Conservation (phyloP, 1,139 yeast species). For the Meyerozyma elateridarum region DNA sequence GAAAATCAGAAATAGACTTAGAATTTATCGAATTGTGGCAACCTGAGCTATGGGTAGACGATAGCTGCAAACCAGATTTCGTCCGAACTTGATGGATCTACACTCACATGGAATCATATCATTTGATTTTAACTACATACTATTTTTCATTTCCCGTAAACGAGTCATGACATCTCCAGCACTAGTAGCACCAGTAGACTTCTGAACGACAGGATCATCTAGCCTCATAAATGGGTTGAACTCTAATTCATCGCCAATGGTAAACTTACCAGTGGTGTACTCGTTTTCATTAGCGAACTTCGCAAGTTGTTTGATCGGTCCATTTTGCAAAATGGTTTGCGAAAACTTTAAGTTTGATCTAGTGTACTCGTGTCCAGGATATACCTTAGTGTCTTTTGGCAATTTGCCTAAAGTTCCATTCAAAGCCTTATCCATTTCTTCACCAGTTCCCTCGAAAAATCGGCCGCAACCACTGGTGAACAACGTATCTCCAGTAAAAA, state of each 20-base stretch:
- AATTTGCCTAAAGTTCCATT: slow-evolving; percentile 52
- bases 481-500: slow-evolving; percentile 93
- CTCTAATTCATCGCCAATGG: slow-evolving; percentile 74
- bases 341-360: slow-evolving; percentile 75
- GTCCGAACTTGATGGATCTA: slow-evolving; percentile 20
- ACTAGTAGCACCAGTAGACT: slow-evolving; percentile 35
- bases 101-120: too few relatives aligned
- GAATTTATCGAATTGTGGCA: slow-evolving; percentile 55
- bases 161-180: slow-evolving; percentile 57
- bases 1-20: slow-evolving; percentile 87
- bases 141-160: slow-evolving; percentile 68
- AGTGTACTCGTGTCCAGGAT: slow-evolving; percentile 97
- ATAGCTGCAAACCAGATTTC: slow-evolving; percentile 32
- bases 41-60: slow-evolving; percentile 36
- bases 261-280: slow-evolving; percentile 76
- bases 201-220: slow-evolving; percentile 49
- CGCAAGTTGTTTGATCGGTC: slow-evolving; percentile 52
- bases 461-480: slow-evolving; percentile 96
- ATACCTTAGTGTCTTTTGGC: slow-evolving; percentile 68
- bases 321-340: slow-evolving; percentile 49
- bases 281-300: slow-evolving; percentile 52
- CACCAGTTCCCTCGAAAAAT: slow-evolving; percentile 86
- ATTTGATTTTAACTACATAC: too few relatives aligned
- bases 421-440: slow-evolving; percentile 72
- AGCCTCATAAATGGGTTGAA: slow-evolving; percentile 91